Evolutionary conservation across 805 yeast species (phyloP), one percentile per base, ranked within the genome.

Genomic region (Sungouiella thailandica): DNA sequence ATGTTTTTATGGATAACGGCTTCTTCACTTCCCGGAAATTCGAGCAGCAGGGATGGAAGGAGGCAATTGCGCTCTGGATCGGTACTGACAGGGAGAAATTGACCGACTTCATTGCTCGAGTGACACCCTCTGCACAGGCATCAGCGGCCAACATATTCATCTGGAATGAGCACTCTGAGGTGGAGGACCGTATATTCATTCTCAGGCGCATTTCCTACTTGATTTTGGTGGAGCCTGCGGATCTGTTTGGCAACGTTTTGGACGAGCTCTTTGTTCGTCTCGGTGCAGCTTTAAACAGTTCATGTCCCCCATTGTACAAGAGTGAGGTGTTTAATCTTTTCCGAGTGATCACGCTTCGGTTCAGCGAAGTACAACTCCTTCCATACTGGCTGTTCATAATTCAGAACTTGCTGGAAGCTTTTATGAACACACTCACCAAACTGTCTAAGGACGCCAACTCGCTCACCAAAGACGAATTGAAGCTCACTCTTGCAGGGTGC

Each of bases 381-480:
- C 76, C 84, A 8, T 62, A 76, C 35, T 88, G 96, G 95, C 70
- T 80, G 2, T 52, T 74, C 23, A 68, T 88, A 9, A 70, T 76
- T 23, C 79, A 82, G 23, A 76, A 76, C 35, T 55, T 90, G 36
- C 78, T 76, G 34, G 55, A 58, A 2, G 61, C 73, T 5, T 77
- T 85, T 39, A 56, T 58, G 14, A 52, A 57, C 3, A 39, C 74
- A 8, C 43, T 62, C 14, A 43, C 46, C 26, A 52, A 50, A 31
- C 39, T 38, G 5, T 18, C 47, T 14, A 53, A 55, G 37, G 62
- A 52, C 22, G 40, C 53, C 33, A 37, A 39, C 3, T 57, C 61
- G 4, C 40, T 64, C 11, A 50, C 57, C 2, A 48, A 51, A 3
- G 53, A 69, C 4, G 71, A 74, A 18, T 48, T 69, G 22, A 52